phyloP scores from a whole-genome alignment of 2,329 filamentous ascomycete genomes.

The Pyricularia pennisetigena region DNA sequence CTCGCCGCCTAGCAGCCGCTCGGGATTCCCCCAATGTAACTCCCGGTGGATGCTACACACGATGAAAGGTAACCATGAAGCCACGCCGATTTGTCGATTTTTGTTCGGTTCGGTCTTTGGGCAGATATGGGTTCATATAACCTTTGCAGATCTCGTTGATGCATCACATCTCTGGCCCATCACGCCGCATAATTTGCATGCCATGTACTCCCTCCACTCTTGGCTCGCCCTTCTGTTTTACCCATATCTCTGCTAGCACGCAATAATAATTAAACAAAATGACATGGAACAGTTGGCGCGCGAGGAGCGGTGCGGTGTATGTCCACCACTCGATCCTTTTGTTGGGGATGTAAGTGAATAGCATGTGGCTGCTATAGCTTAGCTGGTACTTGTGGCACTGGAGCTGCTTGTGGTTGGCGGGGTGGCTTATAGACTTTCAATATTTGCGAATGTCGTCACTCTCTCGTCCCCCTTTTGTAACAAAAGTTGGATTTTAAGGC shows the following conservation, averaged over 20 bases:
- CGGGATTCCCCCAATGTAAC: neutral
- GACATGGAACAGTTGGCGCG: neutral
- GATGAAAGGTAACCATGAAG: neutral
- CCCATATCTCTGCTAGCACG: no score
- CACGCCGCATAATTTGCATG: neutral
- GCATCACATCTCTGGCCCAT: neutral
- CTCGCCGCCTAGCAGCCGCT: neutral
- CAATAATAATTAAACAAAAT: no score
- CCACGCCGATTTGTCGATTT: neutral
- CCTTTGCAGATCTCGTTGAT: neutral
- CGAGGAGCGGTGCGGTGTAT: neutral
- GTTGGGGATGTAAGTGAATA: neutral
- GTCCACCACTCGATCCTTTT: neutral
- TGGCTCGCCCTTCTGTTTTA: no score
- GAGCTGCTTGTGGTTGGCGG: neutral
- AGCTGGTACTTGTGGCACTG: neutral
- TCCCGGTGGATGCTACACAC: neutral
- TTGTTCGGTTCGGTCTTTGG: neutral
- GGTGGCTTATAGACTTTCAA: neutral
- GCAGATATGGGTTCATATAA: neutral
- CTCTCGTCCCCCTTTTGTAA: neutral
- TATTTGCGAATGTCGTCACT: neutral
- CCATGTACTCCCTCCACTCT: neutral
- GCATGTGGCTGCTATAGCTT: neutral
- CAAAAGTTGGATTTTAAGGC: no score